Base-by-base conservation (phyloP, 345 rosid species). In the Alliaria petiolata region DNA sequence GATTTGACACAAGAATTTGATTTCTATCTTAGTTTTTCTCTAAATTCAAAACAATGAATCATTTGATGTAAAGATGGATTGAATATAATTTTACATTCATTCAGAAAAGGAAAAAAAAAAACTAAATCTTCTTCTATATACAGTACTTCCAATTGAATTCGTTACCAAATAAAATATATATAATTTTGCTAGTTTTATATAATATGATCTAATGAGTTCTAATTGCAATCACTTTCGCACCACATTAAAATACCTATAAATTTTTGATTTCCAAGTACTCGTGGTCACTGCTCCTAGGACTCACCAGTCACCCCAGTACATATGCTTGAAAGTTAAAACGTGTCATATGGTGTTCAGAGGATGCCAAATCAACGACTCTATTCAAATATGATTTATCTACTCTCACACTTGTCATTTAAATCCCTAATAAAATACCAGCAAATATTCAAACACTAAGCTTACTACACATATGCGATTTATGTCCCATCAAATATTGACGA, bases 351-450 rank as follows among this genome's bases (percentile, higher is more conserved):
- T 60, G 12, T 69, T 36, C 39, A 11, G 30, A 35, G 10, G 38
- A 7, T 58, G 55, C 56, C 56, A 59, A 60, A 70, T 70, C 15
- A 60, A 58, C 39, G 19, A 46, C 58, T 58, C 58, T 15, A 17
- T 55, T 67, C 34, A 20, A 67, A 17, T 46, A 46, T 9, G 28
- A 46, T 9, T 19, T 33, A 44, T 14, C 22, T 56, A 34, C 6
- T 20, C 57, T 45, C 19, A 58, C 66, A 69, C 20, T 45, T 69
- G 55, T 46, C 46, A 34, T 56, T 22, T 56, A 56, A 19, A 20
- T 20, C 56, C 26, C n/a, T 33, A 44, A 31, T 19, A 33, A n/a
- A n/a, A n/a, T 14, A 56, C 45, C 64, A 44, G 35, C 8, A 16
- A 30, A n/a, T 49, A 62, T 45, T 31, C 51, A 62, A n/a, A 30